Conservation (phyloP, 306 rosid genomes). For the Cicer bijugum region DNA sequence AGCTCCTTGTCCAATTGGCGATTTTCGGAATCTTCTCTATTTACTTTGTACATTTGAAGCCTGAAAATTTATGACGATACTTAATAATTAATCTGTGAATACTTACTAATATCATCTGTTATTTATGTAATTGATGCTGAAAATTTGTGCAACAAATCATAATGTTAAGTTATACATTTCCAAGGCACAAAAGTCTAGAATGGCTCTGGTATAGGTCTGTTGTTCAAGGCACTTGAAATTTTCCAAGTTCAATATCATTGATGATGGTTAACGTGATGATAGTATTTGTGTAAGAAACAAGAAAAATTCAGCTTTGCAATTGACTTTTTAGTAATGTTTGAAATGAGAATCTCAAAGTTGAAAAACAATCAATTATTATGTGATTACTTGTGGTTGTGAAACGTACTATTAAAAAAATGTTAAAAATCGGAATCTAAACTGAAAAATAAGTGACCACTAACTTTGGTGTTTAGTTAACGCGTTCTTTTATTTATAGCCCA, state of each 20-base stretch:
- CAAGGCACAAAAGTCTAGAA: background rate
- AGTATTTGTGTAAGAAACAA: background rate
- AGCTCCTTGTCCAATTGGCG: constrained; percentile 40
- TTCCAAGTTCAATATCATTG: constrained; percentile 8
- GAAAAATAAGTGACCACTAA: background rate
- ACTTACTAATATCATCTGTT: constrained; percentile 18
- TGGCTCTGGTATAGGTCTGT: background rate
- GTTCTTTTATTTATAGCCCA: background rate
- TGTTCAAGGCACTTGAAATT: background rate
- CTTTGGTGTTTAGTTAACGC: background rate
- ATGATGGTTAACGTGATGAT: constrained; percentile 12
- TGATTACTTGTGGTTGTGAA: constrained; percentile 27
- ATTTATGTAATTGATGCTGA: constrained; percentile 34
- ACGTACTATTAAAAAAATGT: no score
- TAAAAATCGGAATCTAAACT: background rate
- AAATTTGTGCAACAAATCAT: background rate
- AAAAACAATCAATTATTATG: background rate
- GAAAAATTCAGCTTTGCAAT: background rate
- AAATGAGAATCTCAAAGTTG: constrained; percentile 16
- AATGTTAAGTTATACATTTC: constrained; percentile 4
- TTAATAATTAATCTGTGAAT: constrained; percentile 5
- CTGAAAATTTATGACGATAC: constrained; percentile 29
- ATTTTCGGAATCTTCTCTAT: constrained; percentile 1
- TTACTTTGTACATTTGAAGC: constrained; percentile 32
- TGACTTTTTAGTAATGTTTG: background rate